A percentile compares a stretch with the other conserved stretches of the same genome.
These are phyloP conservation scores for Astrocystis sublimbata DNA, from an alignment of 495 filamentous ascomycete genomes.

Conservation along the genomic window DNA sequence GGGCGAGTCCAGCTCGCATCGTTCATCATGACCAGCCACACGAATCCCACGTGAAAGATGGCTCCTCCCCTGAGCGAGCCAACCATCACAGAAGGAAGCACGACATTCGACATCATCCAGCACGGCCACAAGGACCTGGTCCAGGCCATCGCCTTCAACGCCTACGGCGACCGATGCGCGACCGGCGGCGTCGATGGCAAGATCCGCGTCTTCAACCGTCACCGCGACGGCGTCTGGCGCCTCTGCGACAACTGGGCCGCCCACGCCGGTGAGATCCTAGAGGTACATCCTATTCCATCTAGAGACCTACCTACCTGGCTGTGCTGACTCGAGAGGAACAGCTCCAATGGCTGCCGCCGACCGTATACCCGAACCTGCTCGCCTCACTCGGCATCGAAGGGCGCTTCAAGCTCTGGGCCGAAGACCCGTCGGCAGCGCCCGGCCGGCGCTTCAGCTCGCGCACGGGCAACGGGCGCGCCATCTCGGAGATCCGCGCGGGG, in stretches of 20 bases:
- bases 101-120: slow-evolving; percentile 46
- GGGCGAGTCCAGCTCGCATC: no score
- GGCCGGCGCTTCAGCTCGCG: slow-evolving; percentile 71
- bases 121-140: slow-evolving; percentile 71
- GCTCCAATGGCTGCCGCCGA: slow-evolving; percentile 74
- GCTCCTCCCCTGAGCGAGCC: slow-evolving; percentile 24
- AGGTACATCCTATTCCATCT: slow-evolving; percentile 55
- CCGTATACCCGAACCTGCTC: slow-evolving; percentile 58
- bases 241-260: slow-evolving; percentile 86
- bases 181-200: slow-evolving; percentile 91
- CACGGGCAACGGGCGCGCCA: slow-evolving; percentile 36
- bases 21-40: neutral
- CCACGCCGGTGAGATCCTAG: slow-evolving; percentile 86
- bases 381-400: slow-evolving; percentile 79
- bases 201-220: slow-evolving; percentile 85
- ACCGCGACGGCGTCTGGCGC: slow-evolving; percentile 75
- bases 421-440: slow-evolving; percentile 73
- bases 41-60: slow-evolving; percentile 17
- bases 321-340: slow-evolving; percentile 32
- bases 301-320: neutral
- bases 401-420: slow-evolving; percentile 85
- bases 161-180: slow-evolving; percentile 85
- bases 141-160: slow-evolving; percentile 68
- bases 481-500: slow-evolving; percentile 47
- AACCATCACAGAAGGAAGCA: slow-evolving; percentile 20